phyloP scores from a whole-genome alignment of 23 red algal species.

The Gracilariopsis chorda region DNA sequence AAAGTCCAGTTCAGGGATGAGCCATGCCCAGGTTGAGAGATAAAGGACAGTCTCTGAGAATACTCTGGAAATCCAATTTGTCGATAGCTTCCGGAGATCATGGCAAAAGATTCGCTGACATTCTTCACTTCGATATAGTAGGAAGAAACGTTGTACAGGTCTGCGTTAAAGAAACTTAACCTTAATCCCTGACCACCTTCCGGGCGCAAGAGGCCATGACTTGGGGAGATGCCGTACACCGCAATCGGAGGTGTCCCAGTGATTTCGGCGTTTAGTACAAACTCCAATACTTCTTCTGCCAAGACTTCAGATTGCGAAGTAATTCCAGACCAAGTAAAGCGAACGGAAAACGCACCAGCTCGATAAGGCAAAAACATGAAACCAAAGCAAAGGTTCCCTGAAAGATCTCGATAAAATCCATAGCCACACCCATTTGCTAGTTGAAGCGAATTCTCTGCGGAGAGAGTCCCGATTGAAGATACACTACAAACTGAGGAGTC shows the following conservation, averaged over 20 bases:
- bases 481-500: slow-evolving; percentile 4
- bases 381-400: slow-evolving; percentile 32
- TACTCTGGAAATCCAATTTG: slow-evolving; percentile 37
- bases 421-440: slow-evolving; percentile 54
- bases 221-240: slow-evolving; percentile 15
- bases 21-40: slow-evolving; percentile 42
- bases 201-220: slow-evolving; percentile 33
- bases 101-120: slow-evolving; percentile 17
- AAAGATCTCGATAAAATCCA: slow-evolving; percentile 44
- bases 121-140: slow-evolving; percentile 27
- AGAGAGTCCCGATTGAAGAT: not conserved
- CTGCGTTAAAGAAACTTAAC: slow-evolving; percentile 28
- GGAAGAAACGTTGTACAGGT: not conserved
- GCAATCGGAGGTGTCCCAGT: slow-evolving; percentile 54
- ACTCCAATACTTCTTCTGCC: slow-evolving; percentile 11
- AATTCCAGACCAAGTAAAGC: slow-evolving; percentile 46
- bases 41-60: slow-evolving; percentile 15
- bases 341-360: slow-evolving; percentile 22
- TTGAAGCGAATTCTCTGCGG: not conserved
- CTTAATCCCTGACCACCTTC: slow-evolving; percentile 44
- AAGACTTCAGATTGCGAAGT: slow-evolving; percentile 1
- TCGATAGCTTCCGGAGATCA: slow-evolving; percentile 33
- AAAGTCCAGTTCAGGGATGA: slow-evolving; percentile 47
- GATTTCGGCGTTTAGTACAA: slow-evolving; percentile 13
- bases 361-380: slow-evolving; percentile 47